Evolutionary conservation across 1,284 basidiomycete species (phyloP), one percentile per base, ranked within the genome.

Genomic region (Leccinum fuscescens): DNA sequence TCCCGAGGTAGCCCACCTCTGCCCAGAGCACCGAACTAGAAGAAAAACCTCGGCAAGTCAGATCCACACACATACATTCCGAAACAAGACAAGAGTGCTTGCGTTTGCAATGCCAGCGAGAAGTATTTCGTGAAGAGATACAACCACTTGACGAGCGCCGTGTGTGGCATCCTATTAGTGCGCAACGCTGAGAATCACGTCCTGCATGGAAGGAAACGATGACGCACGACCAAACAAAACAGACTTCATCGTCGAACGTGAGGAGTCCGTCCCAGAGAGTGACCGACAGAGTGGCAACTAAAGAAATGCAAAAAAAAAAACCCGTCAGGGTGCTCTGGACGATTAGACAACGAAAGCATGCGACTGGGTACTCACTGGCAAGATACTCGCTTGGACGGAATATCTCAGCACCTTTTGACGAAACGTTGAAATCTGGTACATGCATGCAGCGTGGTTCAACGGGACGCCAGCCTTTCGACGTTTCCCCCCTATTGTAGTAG

Each of bases 121-220:
- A 60, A 54, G 42, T 71, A 69, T 46, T 56, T 67, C 4, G 53
- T 57, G 50, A 65, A 62, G 11, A 69, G 11, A 54, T 72, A 69
- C 20, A 69, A 4, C 67, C 69, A 72, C 54, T 72, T 69, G 58
- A 70, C 33, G 24, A 48, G 33, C 8, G 60, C 59, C 2, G 22
- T 60, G 20, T n/a, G n/a, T 15, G 67, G 24, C 64, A 68, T 66
- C 12, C 67, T 68, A 6, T 48, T 3, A 48, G 46, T 15, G 6
- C 9, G 12, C 20, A 14, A 6, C 44, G 0, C 46, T 14, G 22
- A 48, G 24, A 31, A 33, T 46, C 12, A 54, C 5, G 1, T 27
- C 55, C 37, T 1, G 29, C 1, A 29, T 12, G 3, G 17, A 35
- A 53, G 46, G 29, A 46, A 0, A 29, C 2, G 3, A 49, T 20